Percentiles rank a stretch among this genome's conserved stretches.
phyloP scores from a whole-genome alignment of 768 basidiomycete genomes.

The Sporobolomyces roseus region DNA sequence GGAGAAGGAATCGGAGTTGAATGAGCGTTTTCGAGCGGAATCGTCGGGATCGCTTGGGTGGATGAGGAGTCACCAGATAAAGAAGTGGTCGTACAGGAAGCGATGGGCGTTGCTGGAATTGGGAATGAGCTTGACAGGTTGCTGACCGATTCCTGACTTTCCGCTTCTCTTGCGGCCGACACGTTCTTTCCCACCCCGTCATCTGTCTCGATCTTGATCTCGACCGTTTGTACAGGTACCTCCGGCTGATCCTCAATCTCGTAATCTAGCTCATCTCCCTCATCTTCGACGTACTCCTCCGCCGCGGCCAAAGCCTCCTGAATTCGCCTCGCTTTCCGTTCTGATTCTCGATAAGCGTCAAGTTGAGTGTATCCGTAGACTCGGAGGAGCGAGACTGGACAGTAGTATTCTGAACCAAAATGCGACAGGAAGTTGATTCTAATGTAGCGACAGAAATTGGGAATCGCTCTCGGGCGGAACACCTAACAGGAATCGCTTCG shows the following conservation, averaged over 20 bases:
- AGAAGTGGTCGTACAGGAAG: too few relatives aligned
- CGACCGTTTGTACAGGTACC: background rate
- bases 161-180: too few relatives aligned
- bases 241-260: background rate
- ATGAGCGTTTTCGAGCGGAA: too few relatives aligned
- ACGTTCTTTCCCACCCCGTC: too few relatives aligned
- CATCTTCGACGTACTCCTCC: conserved; percentile 23
- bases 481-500: conserved; percentile 31
- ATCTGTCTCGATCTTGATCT: background rate
- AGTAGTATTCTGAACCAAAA: conserved; percentile 93
- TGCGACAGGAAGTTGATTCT: conserved; percentile 89
- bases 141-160: too few relatives aligned
- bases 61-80: too few relatives aligned
- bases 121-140: too few relatives aligned
- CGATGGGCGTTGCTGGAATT: too few relatives aligned
- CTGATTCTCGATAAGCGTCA: conserved; percentile 90
- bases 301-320: conserved; percentile 30
- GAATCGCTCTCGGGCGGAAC: conserved; percentile 43
- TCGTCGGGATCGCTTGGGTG: too few relatives aligned
- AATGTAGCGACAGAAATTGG: conserved; percentile 87
- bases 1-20: too few relatives aligned
- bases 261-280: conserved; percentile 2
- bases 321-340: conserved; percentile 27
- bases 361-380: conserved; percentile 95
- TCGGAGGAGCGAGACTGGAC: conserved; percentile 83